Base-by-base conservation (phyloP, 192 early-diverging fungal genomes). In the Helicostylum pulchrum region DNA sequence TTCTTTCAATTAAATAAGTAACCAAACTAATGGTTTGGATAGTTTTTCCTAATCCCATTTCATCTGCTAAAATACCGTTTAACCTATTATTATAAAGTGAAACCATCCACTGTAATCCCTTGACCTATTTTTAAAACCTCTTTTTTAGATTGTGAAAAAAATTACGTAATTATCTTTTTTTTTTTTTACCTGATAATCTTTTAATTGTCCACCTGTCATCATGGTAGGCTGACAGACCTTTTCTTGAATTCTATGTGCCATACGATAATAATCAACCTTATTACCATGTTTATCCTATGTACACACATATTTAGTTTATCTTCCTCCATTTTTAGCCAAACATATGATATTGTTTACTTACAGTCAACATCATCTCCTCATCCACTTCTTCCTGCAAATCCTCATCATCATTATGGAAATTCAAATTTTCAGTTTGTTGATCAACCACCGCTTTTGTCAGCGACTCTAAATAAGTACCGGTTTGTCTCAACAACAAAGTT, bases 51-150 rank as follows among this genome's bases (percentile, higher is more conserved):
- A 90, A 69, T 36, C 90, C 92, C 94, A 98, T 97, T 77, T 95
- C 93, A 69, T 97, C 97, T 45, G 95, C 95, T 53, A 97, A 72
- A 69, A 99, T 97, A 53, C 97, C 97, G 72, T 99, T 99, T 39
- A 99, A 77, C 43, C 94, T 75, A 77, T 99, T 99, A 74, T 99
- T 99, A 80, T 99, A 99, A 52, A 99, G 79, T 19, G 94, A 96
- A 30, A 97, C 92, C 96, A 99, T 97, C 97, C 97, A 99, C 78
- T 99, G 89, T 17, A 99, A 81, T 54, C 97, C 97, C 68, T 92
- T 96, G 70, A 97, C 61, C 80, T 83, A 42, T 14, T 12, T 14
- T 17, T 21, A 58, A 21, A 23, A 23, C 7, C 17, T 46, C 10
- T 19, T 70, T 5, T 14, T 45, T 65, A 51, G 19, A 36, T 12